Base-by-base conservation (phyloP, 2,329 filamentous ascomycete species). In the Nothomitra cinnamomea region DNA sequence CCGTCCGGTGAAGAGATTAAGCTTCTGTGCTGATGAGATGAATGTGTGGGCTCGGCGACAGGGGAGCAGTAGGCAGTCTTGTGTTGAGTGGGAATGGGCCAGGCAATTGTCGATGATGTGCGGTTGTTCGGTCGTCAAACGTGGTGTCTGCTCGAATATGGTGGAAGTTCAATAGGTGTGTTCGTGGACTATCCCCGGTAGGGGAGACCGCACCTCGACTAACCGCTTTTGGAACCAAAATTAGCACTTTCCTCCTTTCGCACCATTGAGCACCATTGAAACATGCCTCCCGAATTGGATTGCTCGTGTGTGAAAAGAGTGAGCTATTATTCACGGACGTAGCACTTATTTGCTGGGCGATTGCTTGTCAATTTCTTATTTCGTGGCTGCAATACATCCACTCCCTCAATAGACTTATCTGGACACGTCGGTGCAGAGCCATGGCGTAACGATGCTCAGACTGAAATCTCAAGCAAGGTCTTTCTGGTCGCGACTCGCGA, bases 81-180 rank as follows among this genome's bases (percentile, higher is more conserved):
- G 45, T 32, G 24, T 24, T n/a, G 45, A 5, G 45, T 24, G 25
- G 45, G 19, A 17, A 17, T 35, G 24, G 5, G 2, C 45, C 28
- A 32, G 25, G 45, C 45, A 49, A 49, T 49, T 49, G 45, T 49
- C 19, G 45, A 49, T 49, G 45, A 49, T 49, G 24, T 49, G 32
- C 10, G 28, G 28, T 32, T 32, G 28, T 32, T 32, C 28, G 28
- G 28, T 32, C 28, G 28, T 32, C 45, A 35, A 28, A 25, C 22
- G 38, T 35, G 24, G 45, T 35, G 45, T 28, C 45, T 49, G 24
- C 45, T 49, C 24, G 24, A 49, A 35, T 35, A 22, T 28, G 21
- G 43, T 49, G 25, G 45, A 49, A 49, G 45, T 49, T 28, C 28
- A 49, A 48, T 35, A 28, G 24, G 24, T 24, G 25, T 24, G 45